Conservation (phyloP, 2,329 filamentous ascomycete species). For the Esteya vermicola region DNA sequence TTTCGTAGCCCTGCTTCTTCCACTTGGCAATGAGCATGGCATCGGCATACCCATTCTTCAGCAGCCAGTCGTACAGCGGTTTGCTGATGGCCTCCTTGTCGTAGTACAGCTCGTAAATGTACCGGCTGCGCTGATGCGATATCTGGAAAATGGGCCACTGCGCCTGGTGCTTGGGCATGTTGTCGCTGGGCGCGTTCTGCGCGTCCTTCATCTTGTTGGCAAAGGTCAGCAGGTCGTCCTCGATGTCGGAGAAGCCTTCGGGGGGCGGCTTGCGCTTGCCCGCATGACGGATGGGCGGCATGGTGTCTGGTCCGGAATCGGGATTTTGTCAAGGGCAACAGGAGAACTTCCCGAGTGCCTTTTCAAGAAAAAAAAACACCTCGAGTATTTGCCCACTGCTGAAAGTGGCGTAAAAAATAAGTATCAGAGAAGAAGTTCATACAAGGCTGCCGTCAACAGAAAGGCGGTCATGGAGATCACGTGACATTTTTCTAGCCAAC, state of each 20-base stretch:
- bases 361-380: too few species aligned
- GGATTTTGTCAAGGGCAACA: too few species aligned
- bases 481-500: too few species aligned
- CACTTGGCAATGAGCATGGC: conserved; percentile 95
- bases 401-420: neutral
- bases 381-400: too few species aligned
- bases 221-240: conserved; percentile 75
- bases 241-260: conserved; percentile 77
- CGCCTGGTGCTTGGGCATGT: conserved; percentile 72
- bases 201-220: conserved; percentile 90
- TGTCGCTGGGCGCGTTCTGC: conserved; percentile 74
- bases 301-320: conserved; percentile 17
- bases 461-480: neutral
- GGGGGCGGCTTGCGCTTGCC: conserved; percentile 72
- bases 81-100: conserved; percentile 92
- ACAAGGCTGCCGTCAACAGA: neutral
- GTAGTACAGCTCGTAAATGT: conserved; percentile 97
- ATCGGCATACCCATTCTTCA: conserved; percentile 96
- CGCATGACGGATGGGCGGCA: conserved; percentile 65
- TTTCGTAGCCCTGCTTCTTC: conserved; percentile 99
- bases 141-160: conserved; percentile 98
- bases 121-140: conserved; percentile 77
- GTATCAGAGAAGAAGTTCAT: neutral
- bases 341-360: too few species aligned
- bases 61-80: conserved; percentile 82